These are phyloP conservation scores for Tetradesmus obliquus DNA, from an alignment of 139 green algal genomes.

Conservation along the genomic window DNA sequence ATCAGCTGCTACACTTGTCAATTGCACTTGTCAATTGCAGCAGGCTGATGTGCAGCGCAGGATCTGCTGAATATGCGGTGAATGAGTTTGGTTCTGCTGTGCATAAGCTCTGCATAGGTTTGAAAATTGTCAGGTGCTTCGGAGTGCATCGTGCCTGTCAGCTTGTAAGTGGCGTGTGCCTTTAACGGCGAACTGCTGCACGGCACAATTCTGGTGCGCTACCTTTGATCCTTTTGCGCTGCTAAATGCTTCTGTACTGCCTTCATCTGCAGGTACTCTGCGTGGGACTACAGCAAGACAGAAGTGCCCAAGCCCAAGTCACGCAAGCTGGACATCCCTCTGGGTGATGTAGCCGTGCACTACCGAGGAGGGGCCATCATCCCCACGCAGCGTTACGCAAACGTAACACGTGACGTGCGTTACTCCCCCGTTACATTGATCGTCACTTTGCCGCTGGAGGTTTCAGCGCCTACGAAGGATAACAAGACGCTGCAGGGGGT, in stretches of 20 bases:
- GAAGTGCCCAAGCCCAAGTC: neutral
- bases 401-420: constrained; percentile 7
- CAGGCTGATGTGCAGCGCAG: neutral
- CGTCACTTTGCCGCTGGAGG: constrained; percentile 5
- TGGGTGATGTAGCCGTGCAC: constrained; percentile 19
- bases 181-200: too few relatives aligned
- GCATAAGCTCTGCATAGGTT: neutral
- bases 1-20: neutral
- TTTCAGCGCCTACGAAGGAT: neutral
- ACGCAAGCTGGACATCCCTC: neutral
- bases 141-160: too few relatives aligned
- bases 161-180: too few relatives aligned
- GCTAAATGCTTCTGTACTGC: neutral
- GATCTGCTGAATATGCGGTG: neutral
- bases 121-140: too few relatives aligned
- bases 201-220: too few relatives aligned
- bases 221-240: too few relatives aligned
- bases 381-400: neutral
- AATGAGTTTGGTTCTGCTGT: neutral
- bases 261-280: constrained; percentile 7
- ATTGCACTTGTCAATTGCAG: neutral
- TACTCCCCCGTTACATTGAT: constrained; percentile 15
- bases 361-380: constrained; percentile 11
- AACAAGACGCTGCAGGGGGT: neutral
- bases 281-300: constrained; percentile 28